These are phyloP conservation scores for Fraxinus xanthoxyloides DNA, from an alignment of 305 asterid species.

Conservation along the genomic window DNA sequence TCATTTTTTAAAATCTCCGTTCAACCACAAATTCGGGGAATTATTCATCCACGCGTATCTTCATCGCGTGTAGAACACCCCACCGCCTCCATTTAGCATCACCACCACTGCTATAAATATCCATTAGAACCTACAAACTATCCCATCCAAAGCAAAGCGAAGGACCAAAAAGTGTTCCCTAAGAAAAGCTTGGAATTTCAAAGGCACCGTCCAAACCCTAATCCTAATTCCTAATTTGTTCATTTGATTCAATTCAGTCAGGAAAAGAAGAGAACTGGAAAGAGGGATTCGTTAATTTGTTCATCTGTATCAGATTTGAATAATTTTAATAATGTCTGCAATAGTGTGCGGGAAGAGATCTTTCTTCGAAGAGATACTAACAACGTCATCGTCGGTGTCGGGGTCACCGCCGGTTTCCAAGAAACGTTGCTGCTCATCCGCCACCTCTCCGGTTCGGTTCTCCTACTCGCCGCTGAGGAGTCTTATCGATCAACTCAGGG, in stretches of 20 bases:
- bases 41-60: not conserved
- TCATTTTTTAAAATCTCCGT: not conserved
- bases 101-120: conserved; percentile 17
- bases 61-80: not conserved
- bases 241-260: not conserved
- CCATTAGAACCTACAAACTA: not conserved
- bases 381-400: conserved; percentile 48
- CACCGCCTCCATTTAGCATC: not conserved
- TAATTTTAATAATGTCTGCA: conserved; percentile 58
- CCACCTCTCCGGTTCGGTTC: conserved; percentile 52
- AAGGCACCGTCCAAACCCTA: conserved; percentile 30
- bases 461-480: conserved; percentile 35
- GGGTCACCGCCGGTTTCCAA: conserved; percentile 51
- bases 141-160: not conserved
- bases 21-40: not conserved
- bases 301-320: not conserved
- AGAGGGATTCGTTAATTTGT: not conserved
- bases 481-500: conserved; percentile 54
- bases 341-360: conserved; percentile 80
- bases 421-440: conserved; percentile 62
- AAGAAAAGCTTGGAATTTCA: conserved; percentile 43
- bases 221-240: conserved; percentile 14
- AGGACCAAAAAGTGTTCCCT: conserved; percentile 2
- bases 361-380: conserved; percentile 64
- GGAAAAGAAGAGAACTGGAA: not conserved